Percentiles rank a stretch among this genome's conserved stretches.
phyloP scores from a whole-genome alignment of 2,329 filamentous ascomycete species.

The Parastagonospora nodorum region DNA sequence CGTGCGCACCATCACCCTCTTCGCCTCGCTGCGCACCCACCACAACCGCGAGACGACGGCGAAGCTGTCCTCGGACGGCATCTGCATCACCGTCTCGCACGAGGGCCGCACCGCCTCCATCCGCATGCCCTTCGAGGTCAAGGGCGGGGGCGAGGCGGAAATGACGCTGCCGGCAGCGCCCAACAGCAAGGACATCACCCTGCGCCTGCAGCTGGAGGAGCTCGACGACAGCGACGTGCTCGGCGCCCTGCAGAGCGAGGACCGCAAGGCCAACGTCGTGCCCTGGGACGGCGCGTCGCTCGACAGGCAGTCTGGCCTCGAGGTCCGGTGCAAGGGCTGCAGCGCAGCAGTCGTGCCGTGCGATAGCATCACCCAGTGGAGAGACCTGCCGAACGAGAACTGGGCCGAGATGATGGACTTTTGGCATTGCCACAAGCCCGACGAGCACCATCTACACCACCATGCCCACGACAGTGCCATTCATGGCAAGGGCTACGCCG shows the following conservation, averaged over 20 bases:
- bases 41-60: slow-evolving; percentile 52
- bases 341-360: slow-evolving; percentile 18
- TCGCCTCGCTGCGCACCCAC: slow-evolving; percentile 56
- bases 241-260: slow-evolving; percentile 31
- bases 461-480: slow-evolving; percentile 43
- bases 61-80: slow-evolving; percentile 51
- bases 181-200: slow-evolving; percentile 57
- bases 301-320: slow-evolving; percentile 18
- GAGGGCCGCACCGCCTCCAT: slow-evolving; percentile 52
- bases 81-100: slow-evolving; percentile 52
- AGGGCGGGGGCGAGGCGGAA: slow-evolving; percentile 50
- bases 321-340: slow-evolving; percentile 37
- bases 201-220: slow-evolving; percentile 60
- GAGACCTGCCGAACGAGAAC: slow-evolving; percentile 91
- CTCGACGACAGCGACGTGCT: slow-evolving; percentile 38
- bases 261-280: slow-evolving; percentile 44
- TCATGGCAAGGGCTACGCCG: slow-evolving; percentile 73
- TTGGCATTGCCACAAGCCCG: slow-evolving; percentile 98
- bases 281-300: slow-evolving; percentile 52
- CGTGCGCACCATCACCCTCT: slow-evolving; percentile 64
- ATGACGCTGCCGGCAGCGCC: slow-evolving; percentile 56
- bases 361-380: slow-evolving; percentile 65
- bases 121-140: slow-evolving; percentile 53
- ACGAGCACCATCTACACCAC: slow-evolving; percentile 62
- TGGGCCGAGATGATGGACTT: slow-evolving; percentile 99